Conservation (phyloP, 2,329 filamentous ascomycete species). For the Dothistroma pini region DNA sequence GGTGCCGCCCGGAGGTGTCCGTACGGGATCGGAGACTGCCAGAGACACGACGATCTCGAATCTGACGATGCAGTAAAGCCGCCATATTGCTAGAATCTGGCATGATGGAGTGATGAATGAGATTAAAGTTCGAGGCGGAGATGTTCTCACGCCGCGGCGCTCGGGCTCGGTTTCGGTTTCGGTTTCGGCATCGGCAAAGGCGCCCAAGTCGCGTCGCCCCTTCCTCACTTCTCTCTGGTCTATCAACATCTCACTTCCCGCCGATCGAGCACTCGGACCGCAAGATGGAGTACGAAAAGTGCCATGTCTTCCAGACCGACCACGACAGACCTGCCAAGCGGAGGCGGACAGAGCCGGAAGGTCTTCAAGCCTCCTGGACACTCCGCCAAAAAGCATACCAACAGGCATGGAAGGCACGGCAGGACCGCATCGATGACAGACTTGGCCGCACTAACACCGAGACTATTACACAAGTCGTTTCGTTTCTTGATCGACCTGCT, state of each 20-base stretch:
- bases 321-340: constrained; percentile 41
- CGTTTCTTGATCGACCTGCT: constrained; percentile 38
- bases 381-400: constrained; percentile 60
- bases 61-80: too few species aligned
- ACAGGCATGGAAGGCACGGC: constrained; percentile 61
- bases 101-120: too few species aligned
- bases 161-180: not conserved
- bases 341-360: constrained; percentile 33
- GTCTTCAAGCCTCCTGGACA: constrained; percentile 36
- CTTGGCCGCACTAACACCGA: constrained; percentile 40
- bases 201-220: not conserved
- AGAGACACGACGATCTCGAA: too few species aligned
- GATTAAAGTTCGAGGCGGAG: too few species aligned
- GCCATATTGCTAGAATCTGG: too few species aligned
- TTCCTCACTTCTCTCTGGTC: not conserved
- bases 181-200: not conserved
- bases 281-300: constrained; percentile 48
- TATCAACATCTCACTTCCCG: not conserved
- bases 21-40: too few species aligned
- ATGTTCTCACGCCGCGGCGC: not conserved
- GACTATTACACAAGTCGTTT: constrained; percentile 37
- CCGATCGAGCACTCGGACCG: too few species aligned
- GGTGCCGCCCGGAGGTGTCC: too few species aligned
- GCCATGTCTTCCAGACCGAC: constrained; percentile 43
- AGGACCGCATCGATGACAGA: constrained; percentile 57